Conservation (phyloP, 441 rosid genomes). For the Brassica balearica region DNA sequence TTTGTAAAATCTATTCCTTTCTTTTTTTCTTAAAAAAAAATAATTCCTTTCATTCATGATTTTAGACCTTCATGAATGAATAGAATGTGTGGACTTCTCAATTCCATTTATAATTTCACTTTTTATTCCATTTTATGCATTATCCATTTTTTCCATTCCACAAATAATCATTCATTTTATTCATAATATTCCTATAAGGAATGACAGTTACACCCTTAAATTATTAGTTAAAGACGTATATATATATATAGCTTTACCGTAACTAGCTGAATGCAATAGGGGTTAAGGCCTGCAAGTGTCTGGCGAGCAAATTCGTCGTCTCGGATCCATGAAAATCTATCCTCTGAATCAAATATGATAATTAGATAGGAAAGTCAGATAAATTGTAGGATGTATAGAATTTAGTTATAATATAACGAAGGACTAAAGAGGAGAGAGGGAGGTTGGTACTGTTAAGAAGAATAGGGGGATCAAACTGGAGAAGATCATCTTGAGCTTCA, state of each 20-base stretch:
- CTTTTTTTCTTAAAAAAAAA: too few relatives aligned
- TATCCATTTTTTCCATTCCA: too few relatives aligned
- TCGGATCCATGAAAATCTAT: slow-evolving; percentile 68
- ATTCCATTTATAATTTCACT: too few relatives aligned
- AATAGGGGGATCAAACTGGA: slow-evolving; percentile 63
- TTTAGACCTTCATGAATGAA: too few relatives aligned
- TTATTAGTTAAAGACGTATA: background rate
- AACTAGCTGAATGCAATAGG: slow-evolving; percentile 56
- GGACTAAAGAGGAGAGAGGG: background rate
- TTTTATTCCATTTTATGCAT: too few relatives aligned
- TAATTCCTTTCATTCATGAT: too few relatives aligned
- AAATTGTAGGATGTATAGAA: background rate
- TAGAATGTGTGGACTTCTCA: too few relatives aligned
- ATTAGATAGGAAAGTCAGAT: background rate
- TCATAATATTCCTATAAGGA: too few relatives aligned
- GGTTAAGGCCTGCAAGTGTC: slow-evolving; percentile 82
- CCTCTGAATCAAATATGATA: slow-evolving; percentile 50
- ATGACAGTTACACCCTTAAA: too few relatives aligned
- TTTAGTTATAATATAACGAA: background rate
- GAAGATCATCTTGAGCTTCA: slow-evolving; percentile 48
- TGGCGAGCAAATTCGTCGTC: slow-evolving; percentile 82
- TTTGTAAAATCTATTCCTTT: too few relatives aligned
- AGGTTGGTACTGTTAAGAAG: slow-evolving; percentile 52
- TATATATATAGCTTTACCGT: slow-evolving; percentile 46
- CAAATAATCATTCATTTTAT: too few relatives aligned